Conservation (phyloP, 2,329 filamentous ascomycete species). For the Pezicula carpinea region DNA sequence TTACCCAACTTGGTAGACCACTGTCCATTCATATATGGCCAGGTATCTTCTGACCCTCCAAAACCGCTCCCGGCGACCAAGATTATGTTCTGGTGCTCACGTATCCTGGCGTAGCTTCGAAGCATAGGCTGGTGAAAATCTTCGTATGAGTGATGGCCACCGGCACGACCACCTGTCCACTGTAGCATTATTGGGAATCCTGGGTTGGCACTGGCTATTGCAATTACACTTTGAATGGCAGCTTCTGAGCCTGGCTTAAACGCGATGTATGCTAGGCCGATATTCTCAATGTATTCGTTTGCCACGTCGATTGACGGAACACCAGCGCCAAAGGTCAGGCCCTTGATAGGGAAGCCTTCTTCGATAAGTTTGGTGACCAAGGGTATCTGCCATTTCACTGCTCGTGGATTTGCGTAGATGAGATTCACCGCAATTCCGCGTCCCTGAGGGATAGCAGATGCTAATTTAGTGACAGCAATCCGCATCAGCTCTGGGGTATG, state of each 20-base stretch:
- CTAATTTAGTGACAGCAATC: conserved; percentile 76
- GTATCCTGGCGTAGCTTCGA: conserved; percentile 85
- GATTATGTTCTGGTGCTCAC: conserved; percentile 80
- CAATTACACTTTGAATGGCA: conserved; percentile 83
- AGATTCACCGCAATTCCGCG: conserved; percentile 86
- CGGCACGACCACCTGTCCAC: conserved; percentile 92
- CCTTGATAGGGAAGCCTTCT: conserved; percentile 86
- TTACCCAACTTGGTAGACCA: conserved; percentile 84
- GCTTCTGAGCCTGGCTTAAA: conserved; percentile 92
- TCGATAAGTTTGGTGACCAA: conserved; percentile 73
- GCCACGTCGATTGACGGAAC: conserved; percentile 91
- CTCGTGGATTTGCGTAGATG: conserved; percentile 85
- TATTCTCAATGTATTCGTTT: conserved; percentile 87
- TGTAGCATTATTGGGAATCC: conserved; percentile 89
- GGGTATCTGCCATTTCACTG: conserved; percentile 91
- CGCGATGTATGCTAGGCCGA: conserved; percentile 86
- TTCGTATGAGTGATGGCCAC: conserved; percentile 91
- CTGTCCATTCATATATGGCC: conserved; percentile 82
- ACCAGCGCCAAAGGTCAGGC: conserved; percentile 89
- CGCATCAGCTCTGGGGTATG: conserved; percentile 81
- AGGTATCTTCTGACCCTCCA: conserved; percentile 83
- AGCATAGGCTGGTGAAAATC: conserved; percentile 92
- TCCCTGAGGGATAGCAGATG: conserved; percentile 75
- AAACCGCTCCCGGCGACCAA: conserved; percentile 89
- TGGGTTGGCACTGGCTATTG: conserved; percentile 91